phyloP scores from a whole-genome alignment of 768 basidiomycete genomes.

The Mrakia hoshinonis region DNA sequence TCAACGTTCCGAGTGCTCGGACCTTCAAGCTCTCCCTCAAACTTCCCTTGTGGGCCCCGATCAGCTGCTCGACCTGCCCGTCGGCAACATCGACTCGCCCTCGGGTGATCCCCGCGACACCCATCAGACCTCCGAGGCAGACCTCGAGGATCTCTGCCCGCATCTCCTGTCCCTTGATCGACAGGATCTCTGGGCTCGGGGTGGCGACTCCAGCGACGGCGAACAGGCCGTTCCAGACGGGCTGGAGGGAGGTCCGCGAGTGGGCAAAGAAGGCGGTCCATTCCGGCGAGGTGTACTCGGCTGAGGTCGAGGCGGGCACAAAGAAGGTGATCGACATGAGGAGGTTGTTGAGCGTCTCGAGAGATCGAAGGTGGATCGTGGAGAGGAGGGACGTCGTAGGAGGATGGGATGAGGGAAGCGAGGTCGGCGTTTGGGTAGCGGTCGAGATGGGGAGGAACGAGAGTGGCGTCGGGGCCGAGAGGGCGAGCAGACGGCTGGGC shows the following conservation, averaged over 20 bases:
- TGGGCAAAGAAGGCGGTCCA: slow-evolving; percentile 36
- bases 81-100: slow-evolving; percentile 10
- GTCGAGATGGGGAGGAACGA: slow-evolving; percentile 63
- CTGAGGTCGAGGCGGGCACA: slow-evolving; percentile 40
- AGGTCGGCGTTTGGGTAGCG: slow-evolving; percentile 27
- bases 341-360: slow-evolving; percentile 85
- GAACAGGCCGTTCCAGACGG: slow-evolving; percentile 38
- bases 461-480: slow-evolving; percentile 65
- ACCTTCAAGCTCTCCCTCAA: slow-evolving; percentile 52
- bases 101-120: slow-evolving; percentile 54
- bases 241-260: slow-evolving; percentile 42
- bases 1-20: slow-evolving; percentile 75
- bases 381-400: slow-evolving; percentile 80
- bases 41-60: slow-evolving; percentile 3
- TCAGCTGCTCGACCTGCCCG: slow-evolving; percentile 21
- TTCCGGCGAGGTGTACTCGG: slow-evolving; percentile 45
- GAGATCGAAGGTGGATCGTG: slow-evolving; percentile 70
- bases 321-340: slow-evolving; percentile 61
- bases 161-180: slow-evolving; percentile 48
- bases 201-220: slow-evolving; percentile 37
- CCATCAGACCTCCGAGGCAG: slow-evolving; percentile 64
- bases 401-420: slow-evolving; percentile 64
- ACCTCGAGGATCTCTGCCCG: slow-evolving; percentile 64
- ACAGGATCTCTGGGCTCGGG: slow-evolving; percentile 34
- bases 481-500: slow-evolving; percentile 52